Evolutionary conservation across 352 stramenopile genomes (phyloP).

Genomic region (Pythium angustatum): DNA sequence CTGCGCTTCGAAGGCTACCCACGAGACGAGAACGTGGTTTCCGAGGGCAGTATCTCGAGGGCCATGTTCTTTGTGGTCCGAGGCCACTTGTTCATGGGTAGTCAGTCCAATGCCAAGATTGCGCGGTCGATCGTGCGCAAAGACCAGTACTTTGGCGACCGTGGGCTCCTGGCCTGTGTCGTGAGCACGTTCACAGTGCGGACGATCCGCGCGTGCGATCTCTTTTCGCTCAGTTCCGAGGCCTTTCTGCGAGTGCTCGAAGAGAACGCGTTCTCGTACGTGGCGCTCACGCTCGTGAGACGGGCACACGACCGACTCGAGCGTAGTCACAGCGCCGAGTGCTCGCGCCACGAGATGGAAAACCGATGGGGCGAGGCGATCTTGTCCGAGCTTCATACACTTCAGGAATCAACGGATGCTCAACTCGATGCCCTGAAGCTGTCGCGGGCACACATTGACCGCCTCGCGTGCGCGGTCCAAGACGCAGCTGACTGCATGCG

Average conservation of each 20-base stretch:
- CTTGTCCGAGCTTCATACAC: slow-evolving; percentile 2
- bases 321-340: not conserved
- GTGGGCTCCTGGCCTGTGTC: slow-evolving; percentile 23
- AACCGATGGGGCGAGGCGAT: slow-evolving; percentile 21
- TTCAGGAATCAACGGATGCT: not conserved
- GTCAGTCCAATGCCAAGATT: not conserved
- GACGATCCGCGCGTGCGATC: slow-evolving; percentile 26
- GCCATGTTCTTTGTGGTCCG: slow-evolving; percentile 36
- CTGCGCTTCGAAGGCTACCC: slow-evolving; percentile 33
- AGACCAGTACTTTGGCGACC: slow-evolving; percentile 33
- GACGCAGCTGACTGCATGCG: slow-evolving; percentile 16
- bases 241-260: slow-evolving; percentile 19
- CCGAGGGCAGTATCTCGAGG: slow-evolving; percentile 28
- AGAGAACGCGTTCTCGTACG: slow-evolving; percentile 9
- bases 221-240: slow-evolving; percentile 28
- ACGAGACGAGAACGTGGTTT: slow-evolving; percentile 30
- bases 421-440: not conserved
- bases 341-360: slow-evolving; percentile 28
- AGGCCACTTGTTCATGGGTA: slow-evolving; percentile 24
- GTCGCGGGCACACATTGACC: slow-evolving; percentile 17
- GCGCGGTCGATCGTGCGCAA: slow-evolving; percentile 15
- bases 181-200: slow-evolving; percentile 20
- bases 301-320: slow-evolving; percentile 4
- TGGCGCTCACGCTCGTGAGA: slow-evolving; percentile 18
- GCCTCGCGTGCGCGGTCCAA: slow-evolving; percentile 1